Base-by-base conservation (phyloP, 495 filamentous ascomycete species). In the Staphylotrichum longicolle region DNA sequence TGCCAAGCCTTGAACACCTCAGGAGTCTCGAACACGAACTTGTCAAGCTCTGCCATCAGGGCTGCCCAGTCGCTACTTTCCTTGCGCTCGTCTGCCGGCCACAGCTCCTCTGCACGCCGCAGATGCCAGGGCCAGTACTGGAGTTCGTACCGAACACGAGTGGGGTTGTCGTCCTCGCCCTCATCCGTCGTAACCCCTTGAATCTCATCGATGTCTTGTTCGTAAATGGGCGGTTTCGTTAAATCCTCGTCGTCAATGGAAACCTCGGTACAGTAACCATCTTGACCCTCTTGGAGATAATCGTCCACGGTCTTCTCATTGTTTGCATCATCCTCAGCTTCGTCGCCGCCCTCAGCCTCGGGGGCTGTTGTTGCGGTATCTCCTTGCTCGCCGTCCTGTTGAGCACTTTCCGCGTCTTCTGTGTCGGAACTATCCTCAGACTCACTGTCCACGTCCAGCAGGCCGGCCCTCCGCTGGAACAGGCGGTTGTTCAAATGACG, bases 401-500 rank as follows among this genome's bases (percentile, higher is more conserved):
- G 4, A 5, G 9, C 4, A 30, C 3, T 7, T 7, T 9, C 15
- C 1, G 33, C 35, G 44, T 47, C 27, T 7, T 54, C 52, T 27
- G 0, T 27, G 20, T 27, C 20, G 20, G 20, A 39, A 1, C n/a
- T 33, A 5, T 39, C 20, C 2, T 50, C 56, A 27, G 20, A 27
- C 0, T 10, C 15, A 39, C 10, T 14, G 12, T 40, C 33, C 7
- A 8, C 7, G 37, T 2, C 11, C 46, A 32, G 20, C n/a, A n/a
- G 45, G 4, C 65, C 60, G 1, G 63, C 58, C 10, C 61, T 40
- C 46, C 41, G 39, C 54, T 71, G 68, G 40, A 71, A 71, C 7
- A 65, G 3, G 2, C 60, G 66, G 39, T 66, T 50, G 62, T 71
- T 71, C 53, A 71, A 49, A 49, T 71, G 68, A 0, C 66, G 63